phyloP scores from a whole-genome alignment of 2,329 filamentous ascomycete genomes.

The Penicillium sp. region DNA sequence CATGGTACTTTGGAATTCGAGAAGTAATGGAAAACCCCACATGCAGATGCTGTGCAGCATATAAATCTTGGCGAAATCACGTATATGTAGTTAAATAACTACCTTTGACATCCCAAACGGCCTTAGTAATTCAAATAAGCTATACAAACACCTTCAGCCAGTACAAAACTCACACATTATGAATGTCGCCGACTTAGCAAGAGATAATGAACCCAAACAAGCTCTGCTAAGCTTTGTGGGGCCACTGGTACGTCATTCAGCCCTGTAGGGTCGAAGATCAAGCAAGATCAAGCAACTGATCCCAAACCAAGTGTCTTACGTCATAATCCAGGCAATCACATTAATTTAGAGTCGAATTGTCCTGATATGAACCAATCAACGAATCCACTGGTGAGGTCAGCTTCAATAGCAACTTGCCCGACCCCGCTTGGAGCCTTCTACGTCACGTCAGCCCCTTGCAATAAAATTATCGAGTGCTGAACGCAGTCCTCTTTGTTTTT shows the following conservation, averaged over 20 bases:
- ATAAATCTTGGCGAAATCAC: no score
- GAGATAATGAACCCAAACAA: neutral
- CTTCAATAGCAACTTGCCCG: neutral
- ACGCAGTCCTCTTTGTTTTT: neutral
- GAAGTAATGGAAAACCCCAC: no score
- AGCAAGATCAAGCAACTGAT: no score
- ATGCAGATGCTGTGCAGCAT: no score
- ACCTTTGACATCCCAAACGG: no score
- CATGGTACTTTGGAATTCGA: no score
- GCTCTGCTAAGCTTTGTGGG: constrained; percentile 13
- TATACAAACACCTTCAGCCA: no score
- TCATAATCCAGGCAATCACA: neutral
- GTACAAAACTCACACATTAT: neutral
- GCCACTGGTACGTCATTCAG: constrained; percentile 5
- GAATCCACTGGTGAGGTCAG: neutral
- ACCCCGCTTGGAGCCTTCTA: neutral
- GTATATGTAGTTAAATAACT: no score
- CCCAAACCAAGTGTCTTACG: neutral
- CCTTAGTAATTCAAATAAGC: neutral
- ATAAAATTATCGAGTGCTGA: neutral
- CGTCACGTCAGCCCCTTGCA: neutral
- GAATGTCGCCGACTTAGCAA: neutral
- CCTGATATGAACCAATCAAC: neutral
- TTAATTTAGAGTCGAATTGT: neutral
- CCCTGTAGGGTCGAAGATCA: neutral